Evolutionary conservation across 768 basidiomycete species (phyloP), one percentile per base, ranked within the genome.

Genomic region (Candolleomyces efflorescens): DNA sequence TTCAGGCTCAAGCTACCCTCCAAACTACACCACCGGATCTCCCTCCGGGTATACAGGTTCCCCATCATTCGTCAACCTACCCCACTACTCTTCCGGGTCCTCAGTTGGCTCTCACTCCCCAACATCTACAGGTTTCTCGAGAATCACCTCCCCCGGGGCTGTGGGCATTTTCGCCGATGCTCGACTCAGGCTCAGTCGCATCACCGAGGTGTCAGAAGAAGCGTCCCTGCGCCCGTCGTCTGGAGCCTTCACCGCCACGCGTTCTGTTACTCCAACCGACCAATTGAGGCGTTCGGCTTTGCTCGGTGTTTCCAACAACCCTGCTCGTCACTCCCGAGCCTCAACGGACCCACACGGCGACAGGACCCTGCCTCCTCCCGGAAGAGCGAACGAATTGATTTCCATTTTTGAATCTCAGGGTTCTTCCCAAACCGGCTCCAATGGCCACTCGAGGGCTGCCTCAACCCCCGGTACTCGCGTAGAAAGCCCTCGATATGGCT

Each of bases 121-220:
- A 76, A 32, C 67, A 18, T 44, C 41, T 73, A 23, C 57, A n/a
- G 49, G 48, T 2, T 39, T 24, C 49, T 57, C 56, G 9, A 39
- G 23, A 12, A 38, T 58, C 24, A 43, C 39, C 7, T 64, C 73
- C 13, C 73, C 74, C 2, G 61, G 65, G 18, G 59, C 64, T 7
- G 39, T 22, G 37, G 51, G 41, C 51, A 36, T 50, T 32, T 23
- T 24, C 22, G 36, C 38, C 5, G 73, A 75, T 55, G 73, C 76
- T 3, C 65, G 72, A n/a, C 67, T 69, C 46, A 81, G 83, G 10
- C 76, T 92, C 18, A 92, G 90, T 65, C 86, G 82, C 2, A 93
- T 93, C 59, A 82, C 89, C 3, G 91, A 93, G 67, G 81, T 78
- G 47, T 90, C 88, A 1, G 91, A 93, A 70, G 83, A 87, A 32